Conservation (phyloP, 495 filamentous ascomycete species). For the Coniosporium apollinis region DNA sequence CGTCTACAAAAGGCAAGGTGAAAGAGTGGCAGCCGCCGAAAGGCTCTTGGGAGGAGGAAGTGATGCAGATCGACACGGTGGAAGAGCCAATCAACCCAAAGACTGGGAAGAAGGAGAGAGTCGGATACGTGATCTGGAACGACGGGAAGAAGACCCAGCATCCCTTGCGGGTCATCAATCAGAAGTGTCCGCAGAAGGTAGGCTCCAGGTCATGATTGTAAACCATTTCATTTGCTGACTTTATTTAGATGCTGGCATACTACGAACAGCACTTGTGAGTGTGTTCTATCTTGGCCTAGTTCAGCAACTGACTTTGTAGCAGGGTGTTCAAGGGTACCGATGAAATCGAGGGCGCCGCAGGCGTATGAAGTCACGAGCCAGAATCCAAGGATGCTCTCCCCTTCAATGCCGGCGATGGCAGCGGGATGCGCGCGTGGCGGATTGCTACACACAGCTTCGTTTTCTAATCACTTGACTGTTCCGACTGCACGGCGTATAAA, state of each 20-base stretch:
- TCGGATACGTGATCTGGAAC: slow-evolving; percentile 40
- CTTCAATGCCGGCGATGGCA: too few species aligned
- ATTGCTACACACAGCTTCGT: too few species aligned
- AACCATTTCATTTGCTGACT: background rate
- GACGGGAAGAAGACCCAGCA: slow-evolving; percentile 26
- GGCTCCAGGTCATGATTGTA: background rate
- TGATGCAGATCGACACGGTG: slow-evolving; percentile 39
- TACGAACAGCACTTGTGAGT: slow-evolving; percentile 27
- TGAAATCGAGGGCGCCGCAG: too few species aligned
- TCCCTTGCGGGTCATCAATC: slow-evolving; percentile 15
- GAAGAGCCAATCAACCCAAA: slow-evolving; percentile 20
- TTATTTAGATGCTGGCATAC: slow-evolving; percentile 19
- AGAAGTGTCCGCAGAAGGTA: slow-evolving; percentile 28
- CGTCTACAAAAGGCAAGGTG: slow-evolving; percentile 8
- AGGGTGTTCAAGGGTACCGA: too few species aligned
- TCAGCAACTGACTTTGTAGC: too few species aligned
- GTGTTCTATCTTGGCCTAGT: too few species aligned
- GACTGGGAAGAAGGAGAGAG: slow-evolving; percentile 22
- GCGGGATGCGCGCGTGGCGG: too few species aligned
- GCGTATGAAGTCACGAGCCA: too few species aligned
- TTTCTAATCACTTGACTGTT: too few species aligned
- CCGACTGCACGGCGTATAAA: too few species aligned
- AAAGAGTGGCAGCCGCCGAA: slow-evolving; percentile 32
- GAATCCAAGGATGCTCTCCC: too few species aligned
- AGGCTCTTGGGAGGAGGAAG: slow-evolving; percentile 40